Conservation (phyloP, 306 rosid genomes). For the Hylodesmum podocarpum region DNA sequence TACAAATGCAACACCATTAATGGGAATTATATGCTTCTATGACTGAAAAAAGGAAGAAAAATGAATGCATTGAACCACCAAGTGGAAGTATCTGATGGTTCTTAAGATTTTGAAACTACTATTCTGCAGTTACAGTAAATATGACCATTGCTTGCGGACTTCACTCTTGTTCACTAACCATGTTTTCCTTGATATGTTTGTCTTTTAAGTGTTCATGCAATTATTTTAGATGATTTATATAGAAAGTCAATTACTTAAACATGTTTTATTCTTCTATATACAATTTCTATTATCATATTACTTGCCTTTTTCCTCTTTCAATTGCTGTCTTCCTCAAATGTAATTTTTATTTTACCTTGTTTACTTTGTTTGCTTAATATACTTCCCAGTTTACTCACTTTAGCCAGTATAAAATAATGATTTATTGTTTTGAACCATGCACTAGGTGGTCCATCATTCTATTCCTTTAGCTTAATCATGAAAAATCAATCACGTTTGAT, state of each 20-base stretch:
- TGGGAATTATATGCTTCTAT: constrained; percentile 9
- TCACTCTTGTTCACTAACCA: constrained; percentile 8
- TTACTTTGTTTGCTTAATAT: constrained; percentile 14
- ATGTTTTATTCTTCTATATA: not conserved
- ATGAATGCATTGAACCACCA: not conserved
- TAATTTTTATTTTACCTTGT: constrained; percentile 8
- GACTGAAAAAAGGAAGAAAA: not conserved
- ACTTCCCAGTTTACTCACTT: not conserved
- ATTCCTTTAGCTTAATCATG: constrained; percentile 19
- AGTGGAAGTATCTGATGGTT: not conserved
- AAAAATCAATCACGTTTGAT: constrained; percentile 16
- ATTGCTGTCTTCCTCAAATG: constrained; percentile 1
- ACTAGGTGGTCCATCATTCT: constrained; percentile 18
- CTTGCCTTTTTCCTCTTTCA: constrained; percentile 24
- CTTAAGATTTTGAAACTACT: constrained; percentile 15
- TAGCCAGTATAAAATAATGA: constrained; percentile 2
- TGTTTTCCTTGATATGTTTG: not conserved
- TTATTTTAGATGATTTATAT: not conserved
- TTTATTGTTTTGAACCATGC: constrained; percentile 15
- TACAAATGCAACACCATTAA: not conserved
- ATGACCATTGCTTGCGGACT: constrained; percentile 21
- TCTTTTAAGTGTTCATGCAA: not conserved
- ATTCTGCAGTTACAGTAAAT: not conserved
- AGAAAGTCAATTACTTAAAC: not conserved
- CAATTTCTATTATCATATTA: not conserved